Base-by-base conservation (phyloP, 1,284 basidiomycete species). In the Phylloboletellus chloephorus region DNA sequence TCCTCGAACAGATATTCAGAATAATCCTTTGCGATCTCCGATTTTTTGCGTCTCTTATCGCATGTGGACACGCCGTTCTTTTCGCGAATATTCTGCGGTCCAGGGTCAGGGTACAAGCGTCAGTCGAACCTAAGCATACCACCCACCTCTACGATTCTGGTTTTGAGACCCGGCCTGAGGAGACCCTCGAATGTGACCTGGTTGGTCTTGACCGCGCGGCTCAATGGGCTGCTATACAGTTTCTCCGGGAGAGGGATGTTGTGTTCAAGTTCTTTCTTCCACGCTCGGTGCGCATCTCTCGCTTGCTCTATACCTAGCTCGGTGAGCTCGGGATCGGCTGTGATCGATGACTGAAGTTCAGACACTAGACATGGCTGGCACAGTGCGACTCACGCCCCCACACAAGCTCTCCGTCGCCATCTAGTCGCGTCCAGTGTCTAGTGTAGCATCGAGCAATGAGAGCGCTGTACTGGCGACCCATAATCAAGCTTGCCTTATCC, bases 311-410 rank as follows among this genome's bases (percentile, higher is more conserved):
- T 59, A 1, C 90, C 90, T 3, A 78, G 56, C 0, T 67, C 57
- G 0, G 88, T 91, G 22, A 93, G 74, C 21, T 75, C 69, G 0
- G 90, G 79, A 57, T 94, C 91, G 16, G 90, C 84, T 78, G 40
- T 31, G 40, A 13, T 48, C 19, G 37, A 30, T 41, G 32, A 29
- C 19, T 46, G n/a, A 31, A 35, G 13, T 9, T 46, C 22, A 19
- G 35, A 31, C 3, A 7, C 15, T 24, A 28, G 25, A 23, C 29
- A 19, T 10, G 3, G 15, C 3, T 28, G 11, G 3, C 10, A 35
- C 8, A 2, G 22, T 22, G 32, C 7, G 25, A 75, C 82, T 61
- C 54, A 81, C 81, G 88, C 16, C 88, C 88, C 88, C 89, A 92
- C 5, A 68, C 71, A 12, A 90, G 65, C 37, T 83, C 75, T 11